These are phyloP conservation scores for Lachancea waltii DNA, from an alignment of 805 yeast species.

Conservation along the genomic window DNA sequence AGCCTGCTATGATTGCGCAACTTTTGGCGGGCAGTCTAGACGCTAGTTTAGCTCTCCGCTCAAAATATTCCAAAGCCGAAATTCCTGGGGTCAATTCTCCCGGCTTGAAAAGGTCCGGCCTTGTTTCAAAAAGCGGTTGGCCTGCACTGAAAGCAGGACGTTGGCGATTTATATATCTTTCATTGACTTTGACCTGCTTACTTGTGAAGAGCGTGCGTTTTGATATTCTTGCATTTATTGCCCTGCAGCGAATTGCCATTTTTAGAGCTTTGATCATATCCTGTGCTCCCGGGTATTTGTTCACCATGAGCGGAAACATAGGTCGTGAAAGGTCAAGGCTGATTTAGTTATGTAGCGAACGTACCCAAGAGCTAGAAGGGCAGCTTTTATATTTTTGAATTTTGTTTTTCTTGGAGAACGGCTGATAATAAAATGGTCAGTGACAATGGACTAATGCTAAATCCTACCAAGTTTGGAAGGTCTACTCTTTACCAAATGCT, in stretches of 20 bases:
- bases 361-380: background rate
- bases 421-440: background rate
- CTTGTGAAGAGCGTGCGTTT: constrained; percentile 1
- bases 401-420: no score
- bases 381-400: no score
- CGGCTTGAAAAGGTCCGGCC: constrained; percentile 64
- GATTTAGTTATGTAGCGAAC: background rate
- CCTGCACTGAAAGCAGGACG: constrained; percentile 46
- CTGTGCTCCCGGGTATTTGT: background rate
- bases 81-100: constrained; percentile 91
- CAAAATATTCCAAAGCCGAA: constrained; percentile 71
- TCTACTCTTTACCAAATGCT: constrained; percentile 26
- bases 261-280: constrained; percentile 2
- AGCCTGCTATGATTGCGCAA: constrained; percentile 69
- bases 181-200: background rate
- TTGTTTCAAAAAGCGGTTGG: constrained; percentile 80
- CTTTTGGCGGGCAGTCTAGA: constrained; percentile 53
- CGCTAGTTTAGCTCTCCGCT: constrained; percentile 59
- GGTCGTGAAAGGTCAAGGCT: background rate
- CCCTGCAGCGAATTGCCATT: background rate
- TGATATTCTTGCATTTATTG: background rate
- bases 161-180: constrained; percentile 3
- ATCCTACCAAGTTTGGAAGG: no score
- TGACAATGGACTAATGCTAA: no score
- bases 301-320: no score